Percentiles rank a stretch among this genome's conserved stretches.
These are phyloP conservation scores for Amborella trichopoda DNA, from an alignment of 164 flowering plant genomes.

Conservation along the genomic window DNA sequence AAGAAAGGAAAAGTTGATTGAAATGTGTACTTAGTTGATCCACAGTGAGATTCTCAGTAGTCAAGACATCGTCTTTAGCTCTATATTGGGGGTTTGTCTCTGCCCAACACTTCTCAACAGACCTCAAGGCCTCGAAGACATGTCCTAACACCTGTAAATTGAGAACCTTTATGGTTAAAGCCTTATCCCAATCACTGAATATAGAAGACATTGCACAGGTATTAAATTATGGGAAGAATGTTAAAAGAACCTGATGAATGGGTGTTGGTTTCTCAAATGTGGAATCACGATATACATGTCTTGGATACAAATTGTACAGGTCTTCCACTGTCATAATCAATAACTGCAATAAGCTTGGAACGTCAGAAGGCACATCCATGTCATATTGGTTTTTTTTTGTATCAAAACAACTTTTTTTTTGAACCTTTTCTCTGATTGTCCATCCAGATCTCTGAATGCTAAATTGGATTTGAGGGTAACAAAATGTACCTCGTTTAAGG, in stretches of 20 bases:
- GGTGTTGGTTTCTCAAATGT: slow-evolving; percentile 23
- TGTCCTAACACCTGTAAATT: slow-evolving; percentile 24
- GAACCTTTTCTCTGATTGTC: neutral
- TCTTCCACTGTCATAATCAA: slow-evolving; percentile 40
- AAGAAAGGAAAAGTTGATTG: neutral
- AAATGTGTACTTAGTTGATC: slow-evolving; percentile 42
- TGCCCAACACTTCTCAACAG: slow-evolving; percentile 50
- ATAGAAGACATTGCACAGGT: neutral
- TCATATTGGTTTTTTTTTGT: neutral
- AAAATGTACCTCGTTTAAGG: slow-evolving; percentile 37
- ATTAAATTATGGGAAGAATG: neutral
- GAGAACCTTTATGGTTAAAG: neutral
- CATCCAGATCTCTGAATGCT: neutral
- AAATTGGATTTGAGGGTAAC: neutral
- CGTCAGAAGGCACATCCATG: neutral
- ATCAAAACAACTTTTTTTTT: neutral
- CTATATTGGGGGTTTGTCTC: slow-evolving; percentile 24
- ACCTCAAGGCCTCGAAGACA: slow-evolving; percentile 36
- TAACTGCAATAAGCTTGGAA: slow-evolving; percentile 28
- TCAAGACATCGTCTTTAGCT: slow-evolving; percentile 7
- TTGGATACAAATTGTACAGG: slow-evolving; percentile 51
- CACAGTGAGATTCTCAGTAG: slow-evolving; percentile 15
- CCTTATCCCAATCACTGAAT: slow-evolving; percentile 3
- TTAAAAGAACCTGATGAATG: slow-evolving; percentile 36
- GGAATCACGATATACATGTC: slow-evolving; percentile 14